These are phyloP conservation scores for Pythium plurisporium DNA, from an alignment of 352 stramenopile genomes.

Conservation along the genomic window DNA sequence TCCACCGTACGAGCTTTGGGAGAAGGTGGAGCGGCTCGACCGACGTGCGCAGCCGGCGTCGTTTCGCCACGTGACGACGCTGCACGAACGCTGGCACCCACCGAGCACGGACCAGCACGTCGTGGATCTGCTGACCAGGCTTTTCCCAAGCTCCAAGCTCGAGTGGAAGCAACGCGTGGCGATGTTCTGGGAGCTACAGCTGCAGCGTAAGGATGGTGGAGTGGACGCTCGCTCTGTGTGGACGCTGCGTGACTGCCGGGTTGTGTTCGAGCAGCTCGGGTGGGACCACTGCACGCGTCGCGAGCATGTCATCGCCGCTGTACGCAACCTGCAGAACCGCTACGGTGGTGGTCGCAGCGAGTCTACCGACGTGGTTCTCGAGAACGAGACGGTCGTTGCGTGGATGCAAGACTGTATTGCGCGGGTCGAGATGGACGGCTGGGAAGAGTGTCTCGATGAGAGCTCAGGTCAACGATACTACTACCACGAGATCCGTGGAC, in stretches of 20 bases:
- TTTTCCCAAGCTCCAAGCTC: slow-evolving; percentile 55
- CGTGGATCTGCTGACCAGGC: slow-evolving; percentile 31
- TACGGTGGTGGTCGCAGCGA: slow-evolving; percentile 14
- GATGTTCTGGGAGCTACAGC: slow-evolving; percentile 50
- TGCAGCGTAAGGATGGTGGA: slow-evolving; percentile 4
- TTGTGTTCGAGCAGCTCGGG: slow-evolving; percentile 29
- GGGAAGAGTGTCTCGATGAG: slow-evolving; percentile 48
- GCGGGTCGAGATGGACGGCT: slow-evolving; percentile 47
- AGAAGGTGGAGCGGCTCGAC: slow-evolving; percentile 37
- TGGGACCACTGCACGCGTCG: slow-evolving; percentile 29
- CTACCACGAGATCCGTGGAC: slow-evolving; percentile 50
- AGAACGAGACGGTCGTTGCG: slow-evolving; percentile 21
- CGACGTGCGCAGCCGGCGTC: slow-evolving; percentile 13
- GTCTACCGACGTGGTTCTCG: neutral
- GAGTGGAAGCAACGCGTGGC: slow-evolving; percentile 46
- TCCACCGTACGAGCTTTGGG: slow-evolving; percentile 29
- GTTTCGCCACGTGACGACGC: slow-evolving; percentile 36
- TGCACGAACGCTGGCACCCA: slow-evolving; percentile 46
- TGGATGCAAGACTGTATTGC: slow-evolving; percentile 42
- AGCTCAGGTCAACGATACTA: slow-evolving; percentile 45
- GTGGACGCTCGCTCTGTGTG: neutral
- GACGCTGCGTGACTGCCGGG: slow-evolving; percentile 24
- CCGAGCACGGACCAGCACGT: slow-evolving; percentile 42
- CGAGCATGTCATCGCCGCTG: slow-evolving; percentile 27
- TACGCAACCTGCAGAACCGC: slow-evolving; percentile 22